Evolutionary conservation across 768 basidiomycete genomes (phyloP), one percentile per base, ranked within the genome.

Genomic region (Lactarius sanguifluus): DNA sequence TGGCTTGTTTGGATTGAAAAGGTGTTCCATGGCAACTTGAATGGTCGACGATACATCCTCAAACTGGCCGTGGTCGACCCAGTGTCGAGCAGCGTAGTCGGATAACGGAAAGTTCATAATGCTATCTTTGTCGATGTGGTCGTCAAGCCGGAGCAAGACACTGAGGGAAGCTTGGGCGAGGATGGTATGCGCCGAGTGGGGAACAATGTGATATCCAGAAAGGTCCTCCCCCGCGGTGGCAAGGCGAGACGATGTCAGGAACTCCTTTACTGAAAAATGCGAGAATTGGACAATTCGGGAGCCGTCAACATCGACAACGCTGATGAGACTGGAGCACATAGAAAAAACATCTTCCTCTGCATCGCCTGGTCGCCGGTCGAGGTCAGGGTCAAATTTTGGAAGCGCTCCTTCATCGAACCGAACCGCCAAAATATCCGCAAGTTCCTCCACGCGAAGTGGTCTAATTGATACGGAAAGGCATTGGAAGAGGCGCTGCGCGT

Each of bases 261-360:
- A 66, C 8, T 66, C 65, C 36, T 50, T 66, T 3, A 66, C 65
- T 0, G 65, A 61, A 34, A 66, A 57, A 40, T 66, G 65, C 5
- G 65, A 12, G 18, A 66, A 66, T n/a, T 66, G 59, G 20, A 66
- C 50, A 10, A 59, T 9, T 20, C 5, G 12, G 1, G 28, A 50
- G 15, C 13, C 47, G 13, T 30, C 18, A 25, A 43, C 28, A 15
- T 61, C 7, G n/a, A 66, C 43, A 0, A 66, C 36, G 34, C 41
- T 3, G 28, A 66, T 56, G 8, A 66, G 25, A 3, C 34, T 61
- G 13, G 65, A 50, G 16, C 65, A 66, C 1, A 12, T 38, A 3
- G 55, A 61, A 4, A 57, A 23, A 1, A 66, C 40, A 1, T 25
- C 59, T 18, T 57, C n/a, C 8, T 2, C 6, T 1, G 65, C 41